Percentiles rank a stretch among this genome's conserved stretches.
phyloP scores from a whole-genome alignment of 768 basidiomycete species.

The Calocera viscosa region DNA sequence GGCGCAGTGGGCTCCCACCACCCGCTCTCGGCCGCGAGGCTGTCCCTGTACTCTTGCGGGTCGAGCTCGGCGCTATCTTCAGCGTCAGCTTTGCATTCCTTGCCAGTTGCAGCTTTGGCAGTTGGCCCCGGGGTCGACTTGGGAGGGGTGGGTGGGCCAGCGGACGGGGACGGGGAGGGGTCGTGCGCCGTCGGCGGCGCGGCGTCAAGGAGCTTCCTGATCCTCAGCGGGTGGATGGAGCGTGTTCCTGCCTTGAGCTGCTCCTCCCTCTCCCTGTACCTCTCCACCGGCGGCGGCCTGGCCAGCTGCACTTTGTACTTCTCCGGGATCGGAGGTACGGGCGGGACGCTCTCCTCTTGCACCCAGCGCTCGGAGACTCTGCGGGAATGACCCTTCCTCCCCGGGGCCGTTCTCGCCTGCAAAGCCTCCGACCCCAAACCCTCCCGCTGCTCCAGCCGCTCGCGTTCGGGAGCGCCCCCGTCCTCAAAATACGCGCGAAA shows the following conservation, averaged over 20 bases:
- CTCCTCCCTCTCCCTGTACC: too few relatives aligned
- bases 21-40: conserved; percentile 4
- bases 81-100: neutral
- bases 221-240: neutral
- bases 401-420: neutral
- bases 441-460: neutral
- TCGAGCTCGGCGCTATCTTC: neutral
- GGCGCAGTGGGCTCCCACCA: conserved; percentile 9
- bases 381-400: neutral
- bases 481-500: conserved; percentile 2
- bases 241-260: neutral
- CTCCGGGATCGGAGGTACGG: neutral
- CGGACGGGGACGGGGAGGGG: neutral
- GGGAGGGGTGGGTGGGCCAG: neutral
- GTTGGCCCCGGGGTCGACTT: neutral
- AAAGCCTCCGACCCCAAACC: neutral
- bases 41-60: neutral
- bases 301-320: neutral
- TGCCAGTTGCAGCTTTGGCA: too few relatives aligned
- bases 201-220: neutral
- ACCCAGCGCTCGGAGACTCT: neutral
- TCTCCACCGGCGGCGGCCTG: neutral
- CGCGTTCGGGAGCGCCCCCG: neutral
- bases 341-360: neutral
- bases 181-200: neutral